A percentile compares a stretch with the other conserved stretches of the same genome.
Evolutionary conservation across 2,329 filamentous ascomycete species (phyloP).

Genomic region (Pseudogymnoascus sp.): DNA sequence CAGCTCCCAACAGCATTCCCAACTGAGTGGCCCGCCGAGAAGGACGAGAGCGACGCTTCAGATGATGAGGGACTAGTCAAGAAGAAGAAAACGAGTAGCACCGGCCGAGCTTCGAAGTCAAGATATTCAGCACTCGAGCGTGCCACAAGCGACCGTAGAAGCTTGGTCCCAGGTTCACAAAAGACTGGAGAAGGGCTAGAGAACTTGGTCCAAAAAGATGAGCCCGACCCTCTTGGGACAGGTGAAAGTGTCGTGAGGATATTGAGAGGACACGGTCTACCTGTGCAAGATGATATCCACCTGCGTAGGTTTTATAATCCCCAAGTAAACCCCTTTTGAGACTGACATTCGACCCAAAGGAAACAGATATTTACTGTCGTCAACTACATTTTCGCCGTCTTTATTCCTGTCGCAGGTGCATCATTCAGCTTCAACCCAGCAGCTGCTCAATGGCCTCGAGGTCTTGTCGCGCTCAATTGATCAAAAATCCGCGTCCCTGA

Average conservation of each 20-base stretch:
- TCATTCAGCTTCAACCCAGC: conserved; percentile 72
- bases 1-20: conserved; percentile 72
- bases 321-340: not conserved
- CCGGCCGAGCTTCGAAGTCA: conserved; percentile 56
- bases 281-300: conserved; percentile 74
- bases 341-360: conserved; percentile 37
- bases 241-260: conserved; percentile 78
- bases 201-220: conserved; percentile 79
- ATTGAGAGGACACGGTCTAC: conserved; percentile 66
- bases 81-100: conserved; percentile 34
- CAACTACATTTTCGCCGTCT: conserved; percentile 87
- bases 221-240: conserved; percentile 83
- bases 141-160: conserved; percentile 59
- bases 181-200: conserved; percentile 60
- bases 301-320: conserved; percentile 50
- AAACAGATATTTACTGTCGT: conserved; percentile 90
- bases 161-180: conserved; percentile 55
- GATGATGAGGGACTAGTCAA: conserved; percentile 33
- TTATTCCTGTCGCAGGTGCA: conserved; percentile 91
- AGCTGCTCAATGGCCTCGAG: conserved; percentile 72
- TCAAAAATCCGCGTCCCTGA: conserved; percentile 93
- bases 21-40: conserved; percentile 76
- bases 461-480: conserved; percentile 87
- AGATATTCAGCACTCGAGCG: conserved; percentile 79
- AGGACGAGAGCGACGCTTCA: conserved; percentile 61